These are phyloP conservation scores for Talaromyces borbonicus DNA, from an alignment of 495 filamentous ascomycete species.

Conservation along the genomic window DNA sequence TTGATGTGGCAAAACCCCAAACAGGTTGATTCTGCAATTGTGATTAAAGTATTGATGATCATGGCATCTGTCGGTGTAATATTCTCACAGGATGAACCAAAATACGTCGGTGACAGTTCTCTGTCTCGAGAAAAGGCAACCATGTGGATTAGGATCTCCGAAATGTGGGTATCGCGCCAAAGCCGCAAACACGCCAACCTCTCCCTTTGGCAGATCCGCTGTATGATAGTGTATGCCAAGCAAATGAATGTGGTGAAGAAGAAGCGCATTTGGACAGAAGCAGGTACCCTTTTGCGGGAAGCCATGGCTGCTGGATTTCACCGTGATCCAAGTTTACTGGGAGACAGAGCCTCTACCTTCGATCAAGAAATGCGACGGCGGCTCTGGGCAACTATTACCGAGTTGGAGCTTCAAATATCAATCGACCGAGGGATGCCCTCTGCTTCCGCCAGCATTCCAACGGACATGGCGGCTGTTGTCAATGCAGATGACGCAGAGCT, in stretches of 20 bases:
- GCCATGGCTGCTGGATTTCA: constrained; percentile 47
- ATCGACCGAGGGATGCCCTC: constrained; percentile 45
- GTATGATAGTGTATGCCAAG: constrained; percentile 38
- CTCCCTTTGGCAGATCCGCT: constrained; percentile 40
- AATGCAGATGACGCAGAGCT: constrained; percentile 43
- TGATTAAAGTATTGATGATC: constrained; percentile 26
- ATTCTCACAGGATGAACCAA: constrained; percentile 29
- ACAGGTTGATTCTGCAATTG: constrained; percentile 15
- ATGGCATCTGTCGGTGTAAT: constrained; percentile 22
- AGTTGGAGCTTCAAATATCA: constrained; percentile 42
- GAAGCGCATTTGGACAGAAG: constrained; percentile 43
- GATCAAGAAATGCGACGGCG: constrained; percentile 44
- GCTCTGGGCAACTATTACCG: constrained; percentile 48
- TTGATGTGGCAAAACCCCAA: constrained; percentile 27
- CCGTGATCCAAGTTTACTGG: constrained; percentile 39
- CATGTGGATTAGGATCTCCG: constrained; percentile 25
- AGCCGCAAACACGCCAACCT: constrained; percentile 35
- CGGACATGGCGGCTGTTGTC: constrained; percentile 37
- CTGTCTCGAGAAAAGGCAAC: constrained; percentile 24
- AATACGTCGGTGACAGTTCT: constrained; percentile 29
- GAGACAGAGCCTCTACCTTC: constrained; percentile 29
- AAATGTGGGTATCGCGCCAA: constrained; percentile 25
- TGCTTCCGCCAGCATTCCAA: constrained; percentile 35
- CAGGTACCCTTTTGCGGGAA: constrained; percentile 35
- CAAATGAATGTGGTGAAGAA: constrained; percentile 38